Conservation (phyloP, 768 basidiomycete genomes). For the Sporobolomyces pararoseus region DNA sequence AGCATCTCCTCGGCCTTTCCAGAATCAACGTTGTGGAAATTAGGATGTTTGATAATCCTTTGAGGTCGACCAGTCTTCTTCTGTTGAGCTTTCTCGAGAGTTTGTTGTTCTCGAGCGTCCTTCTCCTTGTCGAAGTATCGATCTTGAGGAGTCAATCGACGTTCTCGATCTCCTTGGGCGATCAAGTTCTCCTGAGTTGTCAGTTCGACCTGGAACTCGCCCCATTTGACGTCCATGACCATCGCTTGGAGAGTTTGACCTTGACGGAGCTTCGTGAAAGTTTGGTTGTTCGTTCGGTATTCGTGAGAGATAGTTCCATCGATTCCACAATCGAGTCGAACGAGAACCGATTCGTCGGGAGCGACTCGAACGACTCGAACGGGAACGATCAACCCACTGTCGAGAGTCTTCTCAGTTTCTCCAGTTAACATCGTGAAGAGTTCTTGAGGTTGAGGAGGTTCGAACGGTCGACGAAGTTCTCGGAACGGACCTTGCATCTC, state of each 20-base stretch:
- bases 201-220: conserved; percentile 68
- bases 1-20: conserved; percentile 82
- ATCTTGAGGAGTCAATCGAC: conserved; percentile 33
- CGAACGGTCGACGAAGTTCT: conserved; percentile 68
- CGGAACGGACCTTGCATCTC: conserved; percentile 77
- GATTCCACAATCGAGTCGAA: conserved; percentile 88
- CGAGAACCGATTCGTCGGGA: conserved; percentile 47
- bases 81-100: conserved; percentile 58
- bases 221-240: conserved; percentile 65
- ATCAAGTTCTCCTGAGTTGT: conserved; percentile 52
- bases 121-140: conserved; percentile 46
- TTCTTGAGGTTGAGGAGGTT: conserved; percentile 66
- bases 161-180: conserved; percentile 50
- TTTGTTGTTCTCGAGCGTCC: conserved; percentile 35
- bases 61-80: conserved; percentile 70
- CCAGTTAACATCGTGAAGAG: conserved; percentile 92
- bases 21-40: conserved; percentile 93
- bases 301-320: conserved; percentile 69
- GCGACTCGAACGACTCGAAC: conserved; percentile 52
- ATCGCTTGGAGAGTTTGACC: conserved; percentile 76
- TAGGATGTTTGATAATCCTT: conserved; percentile 92
- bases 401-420: conserved; percentile 74
- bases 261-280: conserved; percentile 50
- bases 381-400: conserved; percentile 69
- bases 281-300: conserved; percentile 53